Evolutionary conservation across 345 rosid species (phyloP), one percentile per base, ranked within the genome.

Genomic region (Draba incana): DNA sequence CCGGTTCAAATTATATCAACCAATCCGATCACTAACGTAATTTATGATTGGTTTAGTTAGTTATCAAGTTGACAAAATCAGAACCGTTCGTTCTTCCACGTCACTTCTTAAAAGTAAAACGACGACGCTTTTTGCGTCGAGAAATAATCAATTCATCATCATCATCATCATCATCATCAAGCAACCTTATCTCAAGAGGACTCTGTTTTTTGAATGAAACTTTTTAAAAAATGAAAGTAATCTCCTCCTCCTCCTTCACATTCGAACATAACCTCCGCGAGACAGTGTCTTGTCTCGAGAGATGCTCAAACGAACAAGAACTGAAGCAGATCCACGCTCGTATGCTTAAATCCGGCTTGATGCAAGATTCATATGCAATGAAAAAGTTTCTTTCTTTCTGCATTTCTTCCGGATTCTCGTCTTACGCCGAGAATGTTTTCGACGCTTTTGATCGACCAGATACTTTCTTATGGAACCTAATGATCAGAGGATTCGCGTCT

Each of bases 261-360:
- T 24, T 60, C 14, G 75, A 66, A 30, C 66, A 72, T 0, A 75
- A 68, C 15, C 54, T 68, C n/a, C 5, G 60, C 33, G 70, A 70
- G 35, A 66, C 81, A 2, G 47, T 77, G 49, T 71, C 82, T 53
- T 79, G 76, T 53, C 85, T 88, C 44, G 75, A 82, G 14, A 70
- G 71, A 77, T 88, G 90, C 62, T 77, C 90, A 10, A 81, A 57
- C 49, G 71, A 77, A 70, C 66, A 69, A 15, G 85, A 81, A 44
- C 69, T 83, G 39, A 81, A 79, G 81, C 92, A 85, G 74, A 74
- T 85, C 69, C 91, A 88, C 52, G 85, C 88, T 46, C 79, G 57
- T 0, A 78, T 88, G 84, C 45, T 81, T 37, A 91, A 86, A 77
- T 66, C 83, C 48, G 85, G 95, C 39, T 69, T 71, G n/a, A 35